These are phyloP conservation scores for Pseudonectria buxi DNA, from an alignment of 2,329 filamentous ascomycete genomes.

Conservation along the genomic window DNA sequence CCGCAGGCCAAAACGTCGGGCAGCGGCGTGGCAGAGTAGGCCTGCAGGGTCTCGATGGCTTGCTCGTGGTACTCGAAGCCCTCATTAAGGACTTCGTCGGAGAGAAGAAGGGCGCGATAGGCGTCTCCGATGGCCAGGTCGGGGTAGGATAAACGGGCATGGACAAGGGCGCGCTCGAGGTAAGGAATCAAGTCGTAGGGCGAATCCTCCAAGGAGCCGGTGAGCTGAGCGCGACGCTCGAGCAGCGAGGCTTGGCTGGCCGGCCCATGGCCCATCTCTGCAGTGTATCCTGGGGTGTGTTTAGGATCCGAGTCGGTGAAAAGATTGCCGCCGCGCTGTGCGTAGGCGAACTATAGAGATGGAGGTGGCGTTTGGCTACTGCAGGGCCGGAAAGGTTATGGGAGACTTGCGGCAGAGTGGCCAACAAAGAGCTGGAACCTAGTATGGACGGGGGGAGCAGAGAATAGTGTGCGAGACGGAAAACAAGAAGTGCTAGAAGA, in stretches of 20 bases:
- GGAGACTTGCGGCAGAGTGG: not conserved
- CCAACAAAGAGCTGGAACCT: too few species aligned
- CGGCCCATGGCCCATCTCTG: conserved; percentile 9
- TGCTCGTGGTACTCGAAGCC: conserved; percentile 75
- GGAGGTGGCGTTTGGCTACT: too few species aligned
- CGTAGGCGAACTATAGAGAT: too few species aligned
- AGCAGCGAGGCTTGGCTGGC: conserved; percentile 40
- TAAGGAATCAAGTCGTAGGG: conserved; percentile 60
- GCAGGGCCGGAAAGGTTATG: conserved; percentile 17
- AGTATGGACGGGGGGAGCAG: too few species aligned
- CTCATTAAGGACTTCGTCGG: conserved; percentile 73
- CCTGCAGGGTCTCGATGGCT: conserved; percentile 46
- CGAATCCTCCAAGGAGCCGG: conserved; percentile 42
- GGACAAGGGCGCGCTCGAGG: conserved; percentile 61
- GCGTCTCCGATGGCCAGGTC: conserved; percentile 87
- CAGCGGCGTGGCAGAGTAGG: conserved; percentile 26
- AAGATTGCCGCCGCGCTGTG: too few species aligned
- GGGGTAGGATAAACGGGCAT: conserved; percentile 73
- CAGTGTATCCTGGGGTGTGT: conserved; percentile 25
- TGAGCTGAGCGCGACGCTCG: conserved; percentile 49
- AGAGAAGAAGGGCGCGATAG: conserved; percentile 80
- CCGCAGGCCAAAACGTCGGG: conserved; percentile 42
- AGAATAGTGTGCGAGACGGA: too few species aligned
- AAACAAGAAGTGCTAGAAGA: too few species aligned
- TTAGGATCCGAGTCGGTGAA: conserved; percentile 2